A percentile compares a stretch with the other conserved stretches of the same genome.
These are phyloP conservation scores for Pseudogymnoascus sp. DNA, from an alignment of 2,329 filamentous ascomycete genomes.

Conservation along the genomic window DNA sequence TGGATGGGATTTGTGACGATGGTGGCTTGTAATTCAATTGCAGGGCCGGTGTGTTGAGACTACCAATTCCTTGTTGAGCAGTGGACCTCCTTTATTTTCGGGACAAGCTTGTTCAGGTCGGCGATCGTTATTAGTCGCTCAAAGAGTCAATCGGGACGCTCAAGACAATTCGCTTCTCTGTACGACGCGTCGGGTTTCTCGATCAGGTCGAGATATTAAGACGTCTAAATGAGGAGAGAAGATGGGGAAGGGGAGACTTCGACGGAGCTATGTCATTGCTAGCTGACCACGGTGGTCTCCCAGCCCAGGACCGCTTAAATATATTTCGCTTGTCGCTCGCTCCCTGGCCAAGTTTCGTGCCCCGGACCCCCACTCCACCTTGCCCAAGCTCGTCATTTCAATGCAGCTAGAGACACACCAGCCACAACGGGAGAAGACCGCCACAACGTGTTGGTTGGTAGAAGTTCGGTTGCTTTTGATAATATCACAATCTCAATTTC, in stretches of 20 bases:
- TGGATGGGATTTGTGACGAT: not conserved
- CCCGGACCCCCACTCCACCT: not conserved
- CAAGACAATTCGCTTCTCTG: not conserved
- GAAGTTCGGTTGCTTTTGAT: not conserved
- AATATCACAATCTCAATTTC: constrained; percentile 2
- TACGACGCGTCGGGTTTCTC: not conserved
- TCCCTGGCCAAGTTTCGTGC: not conserved
- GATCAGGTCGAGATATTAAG: not conserved
- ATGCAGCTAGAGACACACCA: not conserved
- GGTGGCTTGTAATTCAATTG: not conserved
- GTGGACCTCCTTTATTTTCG: not conserved
- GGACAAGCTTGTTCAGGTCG: not conserved
- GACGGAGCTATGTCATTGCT: constrained; percentile 2
- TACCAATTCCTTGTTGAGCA: not conserved
- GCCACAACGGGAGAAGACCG: not conserved
- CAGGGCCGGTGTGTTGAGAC: not conserved
- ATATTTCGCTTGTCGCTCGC: constrained; percentile 1
- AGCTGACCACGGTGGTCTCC: not conserved
- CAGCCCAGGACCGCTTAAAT: not conserved
- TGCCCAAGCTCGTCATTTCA: not conserved
- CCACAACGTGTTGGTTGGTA: not conserved
- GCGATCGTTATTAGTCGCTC: not conserved
- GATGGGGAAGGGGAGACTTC: not conserved
- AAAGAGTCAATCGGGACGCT: not conserved
- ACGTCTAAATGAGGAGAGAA: not conserved